Conservation (phyloP, 106 monocot species). For the Allium cepa region DNA sequence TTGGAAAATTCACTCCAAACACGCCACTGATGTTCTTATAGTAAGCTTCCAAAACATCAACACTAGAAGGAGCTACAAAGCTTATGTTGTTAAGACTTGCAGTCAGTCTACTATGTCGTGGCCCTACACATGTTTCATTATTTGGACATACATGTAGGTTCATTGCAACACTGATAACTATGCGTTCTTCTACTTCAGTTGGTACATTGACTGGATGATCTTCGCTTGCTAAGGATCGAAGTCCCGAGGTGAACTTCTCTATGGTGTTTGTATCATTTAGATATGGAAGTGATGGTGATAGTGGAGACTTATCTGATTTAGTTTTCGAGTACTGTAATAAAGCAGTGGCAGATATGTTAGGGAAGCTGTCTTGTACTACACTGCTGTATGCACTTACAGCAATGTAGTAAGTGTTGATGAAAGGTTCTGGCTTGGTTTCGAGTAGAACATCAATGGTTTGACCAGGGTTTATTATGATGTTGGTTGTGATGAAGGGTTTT, state of each 20-base stretch:
- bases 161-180: neutral
- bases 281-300: constrained; percentile 15
- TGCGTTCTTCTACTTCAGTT: neutral
- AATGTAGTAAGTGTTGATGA: neutral
- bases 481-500: constrained; percentile 34
- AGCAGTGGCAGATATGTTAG: constrained; percentile 4
- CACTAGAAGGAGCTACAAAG: neutral
- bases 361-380: neutral
- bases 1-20: constrained; percentile 10
- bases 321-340: neutral
- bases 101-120: neutral
- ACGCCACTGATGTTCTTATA: constrained; percentile 4
- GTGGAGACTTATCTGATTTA: neutral
- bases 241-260: constrained; percentile 8
- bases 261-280: constrained; percentile 17
- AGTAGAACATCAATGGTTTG: constrained; percentile 56
- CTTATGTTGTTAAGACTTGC: constrained; percentile 42
- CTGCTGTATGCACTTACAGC: constrained; percentile 1
- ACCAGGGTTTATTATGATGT: constrained; percentile 53
- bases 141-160: neutral
- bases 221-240: constrained; percentile 3
- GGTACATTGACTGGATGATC: neutral
- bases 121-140: neutral
- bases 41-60: constrained; percentile 21
- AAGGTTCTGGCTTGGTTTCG: constrained; percentile 18